Evolutionary conservation across 768 basidiomycete species (phyloP).

Genomic region (Amanita inopinata): DNA sequence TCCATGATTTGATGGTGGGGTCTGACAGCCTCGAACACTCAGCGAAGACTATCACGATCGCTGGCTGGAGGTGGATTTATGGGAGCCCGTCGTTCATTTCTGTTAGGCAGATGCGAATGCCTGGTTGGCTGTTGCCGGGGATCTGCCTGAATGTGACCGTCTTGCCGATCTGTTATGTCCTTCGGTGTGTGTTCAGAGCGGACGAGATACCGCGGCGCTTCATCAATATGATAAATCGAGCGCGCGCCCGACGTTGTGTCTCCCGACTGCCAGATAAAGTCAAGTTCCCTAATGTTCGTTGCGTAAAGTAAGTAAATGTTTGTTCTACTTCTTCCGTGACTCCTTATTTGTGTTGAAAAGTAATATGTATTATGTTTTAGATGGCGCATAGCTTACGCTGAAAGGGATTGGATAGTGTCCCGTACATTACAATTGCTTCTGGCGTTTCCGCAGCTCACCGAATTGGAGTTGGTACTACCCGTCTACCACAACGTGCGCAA

Average conservation of each 20-base stretch:
- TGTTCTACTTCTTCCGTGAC: neutral
- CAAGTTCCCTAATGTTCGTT: constrained; percentile 4
- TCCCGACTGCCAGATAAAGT: neutral
- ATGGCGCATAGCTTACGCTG: no score
- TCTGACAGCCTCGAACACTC: neutral
- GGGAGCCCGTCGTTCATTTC: neutral
- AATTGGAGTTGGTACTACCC: neutral
- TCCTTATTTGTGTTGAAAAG: neutral
- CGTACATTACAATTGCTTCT: neutral
- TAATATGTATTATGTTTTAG: no score
- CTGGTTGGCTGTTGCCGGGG: neutral
- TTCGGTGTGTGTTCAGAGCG: neutral
- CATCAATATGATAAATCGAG: neutral
- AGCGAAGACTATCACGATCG: neutral
- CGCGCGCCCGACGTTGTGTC: neutral
- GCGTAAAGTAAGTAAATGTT: neutral
- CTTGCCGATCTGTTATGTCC: neutral
- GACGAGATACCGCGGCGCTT: neutral
- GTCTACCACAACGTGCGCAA: no score
- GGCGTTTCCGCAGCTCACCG: neutral
- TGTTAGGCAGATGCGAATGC: neutral
- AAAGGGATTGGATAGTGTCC: neutral
- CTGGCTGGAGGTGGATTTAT: constrained; percentile 2
- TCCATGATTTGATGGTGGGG: neutral
- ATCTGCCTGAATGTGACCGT: neutral